These are phyloP conservation scores for Pyrus betulifolia DNA, from an alignment of 306 rosid genomes.

Conservation along the genomic window DNA sequence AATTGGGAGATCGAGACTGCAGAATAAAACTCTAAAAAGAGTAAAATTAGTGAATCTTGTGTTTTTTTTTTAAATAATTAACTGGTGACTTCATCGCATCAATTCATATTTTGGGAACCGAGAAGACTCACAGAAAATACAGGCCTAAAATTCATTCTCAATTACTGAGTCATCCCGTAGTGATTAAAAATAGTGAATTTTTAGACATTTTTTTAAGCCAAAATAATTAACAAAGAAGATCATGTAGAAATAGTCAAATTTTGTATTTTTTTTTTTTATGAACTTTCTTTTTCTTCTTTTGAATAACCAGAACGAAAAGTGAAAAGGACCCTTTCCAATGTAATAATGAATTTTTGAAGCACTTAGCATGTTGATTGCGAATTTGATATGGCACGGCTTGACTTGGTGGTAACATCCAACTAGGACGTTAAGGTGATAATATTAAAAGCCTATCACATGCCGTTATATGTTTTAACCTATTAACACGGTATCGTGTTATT, in stretches of 20 bases:
- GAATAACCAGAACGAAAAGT: neutral
- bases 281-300: neutral
- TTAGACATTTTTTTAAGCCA: too few relatives aligned
- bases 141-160: too few relatives aligned
- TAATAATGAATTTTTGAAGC: neutral
- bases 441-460: too few relatives aligned
- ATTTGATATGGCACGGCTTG: neutral
- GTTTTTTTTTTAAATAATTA: too few relatives aligned
- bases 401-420: neutral
- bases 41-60: neutral
- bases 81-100: accelerated
- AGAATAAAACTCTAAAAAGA: neutral
- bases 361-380: conserved; percentile 1
- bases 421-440: too few relatives aligned
- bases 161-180: accelerated
- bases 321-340: neutral
- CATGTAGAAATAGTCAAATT: neutral
- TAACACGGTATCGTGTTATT: too few relatives aligned
- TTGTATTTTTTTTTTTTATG: neutral
- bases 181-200: neutral
- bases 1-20: neutral
- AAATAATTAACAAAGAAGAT: neutral
- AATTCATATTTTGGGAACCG: accelerated
- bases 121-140: too few relatives aligned
- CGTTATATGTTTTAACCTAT: too few relatives aligned